Base-by-base conservation (phyloP, 2,329 filamentous ascomycete species). In the Exophiala phaeomuriformis region DNA sequence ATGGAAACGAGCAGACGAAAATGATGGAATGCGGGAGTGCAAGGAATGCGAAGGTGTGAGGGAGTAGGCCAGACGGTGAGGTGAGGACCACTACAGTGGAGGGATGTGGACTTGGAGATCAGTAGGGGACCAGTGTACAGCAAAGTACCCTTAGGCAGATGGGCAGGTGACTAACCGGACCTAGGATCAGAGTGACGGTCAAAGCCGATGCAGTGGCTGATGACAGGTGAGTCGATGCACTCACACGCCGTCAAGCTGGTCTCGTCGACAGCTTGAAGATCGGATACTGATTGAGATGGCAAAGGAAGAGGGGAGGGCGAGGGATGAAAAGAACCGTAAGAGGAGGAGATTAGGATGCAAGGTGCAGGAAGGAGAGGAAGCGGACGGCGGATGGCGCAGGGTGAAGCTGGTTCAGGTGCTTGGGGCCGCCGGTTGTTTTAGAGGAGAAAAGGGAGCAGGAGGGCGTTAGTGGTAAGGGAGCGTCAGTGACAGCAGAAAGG, bases 171-270 rank as follows among this genome's bases (percentile, higher is more conserved):
- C 52, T 55, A 55, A 58, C 56, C 52, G 41, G 43, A 44, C 50
- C 47, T 44, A 51, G 53, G n/a, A 50, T 27, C 30, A 51, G 41
- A 43, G 36, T 40, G 19, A 44, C 41, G n/a, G 41, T 49, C 35
- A 42, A 32, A 27, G 30, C 19, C 30, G 36, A 47, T 41, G 30
- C 19, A 19, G 19, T 19, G 50, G 50, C 42, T 37, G 49, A 52
- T 48, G 57, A 57, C 57, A 51, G 53, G 57, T 59, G 57, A 59
- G 57, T 59, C 57, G 57, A 51, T 36, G 31, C 19, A 19, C 57
- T 51, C 57, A 57, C 57, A 50, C 51, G 57, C 53, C 56, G 47
- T 56, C 48, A 51, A 54, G 55, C 49, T 54, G 32, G 36, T 52
- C 37, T 5, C 50, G 41, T 33, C 36, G 42, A 46, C 39, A 40